Percentiles rank a stretch among this genome's conserved stretches.
phyloP scores from a whole-genome alignment of 2,329 filamentous ascomycete genomes.

The Colletotrichum sp. region DNA sequence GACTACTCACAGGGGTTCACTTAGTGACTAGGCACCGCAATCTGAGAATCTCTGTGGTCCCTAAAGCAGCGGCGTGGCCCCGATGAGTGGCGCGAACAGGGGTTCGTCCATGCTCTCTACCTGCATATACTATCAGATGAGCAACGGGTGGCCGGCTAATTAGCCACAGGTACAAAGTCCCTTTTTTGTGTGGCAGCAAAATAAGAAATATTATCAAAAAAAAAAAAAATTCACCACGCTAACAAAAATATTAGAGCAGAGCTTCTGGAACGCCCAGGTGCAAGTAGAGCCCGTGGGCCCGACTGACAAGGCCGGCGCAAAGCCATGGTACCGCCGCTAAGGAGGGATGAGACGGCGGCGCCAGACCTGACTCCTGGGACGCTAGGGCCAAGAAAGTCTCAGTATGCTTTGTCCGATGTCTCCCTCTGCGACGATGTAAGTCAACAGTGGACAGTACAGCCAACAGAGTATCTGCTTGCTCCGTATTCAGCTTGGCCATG shows the following conservation, averaged over 20 bases:
- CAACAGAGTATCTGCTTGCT: not conserved
- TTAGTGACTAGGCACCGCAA: not conserved
- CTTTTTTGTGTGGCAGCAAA: not conserved
- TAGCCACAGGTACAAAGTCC: not conserved
- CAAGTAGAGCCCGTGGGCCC: not conserved
- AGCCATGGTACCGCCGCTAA: slow-evolving; percentile 1
- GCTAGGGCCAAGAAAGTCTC: not conserved
- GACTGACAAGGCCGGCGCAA: slow-evolving; percentile 1
- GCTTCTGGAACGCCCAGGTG: not conserved
- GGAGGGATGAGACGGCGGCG: slow-evolving; percentile 14
- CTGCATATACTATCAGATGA: not conserved
- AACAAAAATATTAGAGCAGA: not conserved
- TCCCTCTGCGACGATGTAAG: not conserved
- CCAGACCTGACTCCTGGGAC: not conserved
- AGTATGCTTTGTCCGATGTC: not conserved
- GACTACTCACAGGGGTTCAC: not conserved
- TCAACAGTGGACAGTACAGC: not conserved
- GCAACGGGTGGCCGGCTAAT: not conserved
- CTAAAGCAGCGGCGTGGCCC: not conserved
- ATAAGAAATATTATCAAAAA: not conserved
- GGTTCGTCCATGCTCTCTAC: not conserved
- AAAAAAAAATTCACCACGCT: not conserved
- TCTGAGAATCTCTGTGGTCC: not conserved
- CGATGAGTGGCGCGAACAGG: slow-evolving; percentile 1
- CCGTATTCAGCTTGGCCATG: not conserved